Base-by-base conservation (phyloP, 1,139 yeast species). In the Diutina ranongensis region DNA sequence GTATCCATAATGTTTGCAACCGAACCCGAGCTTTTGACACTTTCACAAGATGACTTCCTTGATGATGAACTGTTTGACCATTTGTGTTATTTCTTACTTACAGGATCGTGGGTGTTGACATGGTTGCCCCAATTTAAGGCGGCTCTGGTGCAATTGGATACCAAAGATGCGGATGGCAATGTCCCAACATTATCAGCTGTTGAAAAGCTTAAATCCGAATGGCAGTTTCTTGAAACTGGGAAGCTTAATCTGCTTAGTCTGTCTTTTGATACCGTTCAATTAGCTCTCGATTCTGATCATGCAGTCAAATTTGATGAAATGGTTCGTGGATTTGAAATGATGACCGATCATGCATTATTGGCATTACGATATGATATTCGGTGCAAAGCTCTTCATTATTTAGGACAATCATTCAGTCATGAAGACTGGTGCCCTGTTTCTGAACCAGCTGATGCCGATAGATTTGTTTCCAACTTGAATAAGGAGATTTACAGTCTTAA, bases 341-440 rank as follows among this genome's bases (percentile, higher is more conserved):
- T 83, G 35, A 68, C 75, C 20, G 67, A 68, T 41, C 65, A 67
- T 27, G 65, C 83, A 4, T 63, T 83, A 45, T 56, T 80, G 20
- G 71, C 82, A 2, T 63, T 86, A 41, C 66, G 94, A 46, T 79
- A 80, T 51, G 92, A 83, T 56, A 59, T 81, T 44, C 68, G 88
- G 49, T 72, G 78, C 46, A 74, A 83, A 49, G 73, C 79, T 2
- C 71, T 83, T 16, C 78, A 76, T 57, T 76, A 74, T 55, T 71
- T 83, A 40, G 75, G 79, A 12, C 69, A 67, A 47, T 71, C 76
- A 15, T 67, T 65, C 51, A 21, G 15, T 15, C 57, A 56, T 46
- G 63, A 60, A 40, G 62, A 63, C 20, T 68, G 65, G 42, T 73
- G 78, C 75, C 61, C 68, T 52, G 48, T 61, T 3, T 64, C 70